Base-by-base conservation (phyloP, 2,329 filamentous ascomycete species). In the Aschersonia sp. region DNA sequence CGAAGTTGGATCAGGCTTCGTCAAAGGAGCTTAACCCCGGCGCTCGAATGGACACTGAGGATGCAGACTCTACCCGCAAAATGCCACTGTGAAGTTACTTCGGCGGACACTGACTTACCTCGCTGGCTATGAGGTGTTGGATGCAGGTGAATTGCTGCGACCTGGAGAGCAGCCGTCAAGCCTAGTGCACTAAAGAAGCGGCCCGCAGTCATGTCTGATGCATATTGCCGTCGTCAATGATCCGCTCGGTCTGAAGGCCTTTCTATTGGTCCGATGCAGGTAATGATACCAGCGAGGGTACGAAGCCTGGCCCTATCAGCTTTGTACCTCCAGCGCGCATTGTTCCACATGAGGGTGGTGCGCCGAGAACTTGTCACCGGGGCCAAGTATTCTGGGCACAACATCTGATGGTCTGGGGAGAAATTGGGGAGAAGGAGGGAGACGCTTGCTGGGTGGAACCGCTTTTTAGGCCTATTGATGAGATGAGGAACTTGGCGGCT, bases 401-500 rank as follows among this genome's bases (percentile, higher is more conserved):
- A 8, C 12, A 12, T 12, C 35, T 37, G 8, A 37, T 12, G 35
- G 35, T 37, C 35, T 37, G 12, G 35, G 35, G 12, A 37, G 8
- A 37, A 8, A 37, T 37, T 12, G 12, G 35, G 8, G 35, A 37
- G 35, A 37, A 37, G 35, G 35, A 12, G 35, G 12, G 8, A 12
- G 35, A 8, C 35, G 35, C 12, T 12, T 12, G 35, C 12, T 37
- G 8, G 35, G 8, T 37, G 35, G 46, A 30, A 8, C 44, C 22
- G 22, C n/a, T 45, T 37, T 48, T 29, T 5, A 39, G 14, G 22
- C 40, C 40, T 33, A 42, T 46, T 33, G 42, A n/a, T 43, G n/a
- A 47, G 46, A 50, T 47, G 46, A 50, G 22, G 40, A 50, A 32
- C 46, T 33, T 44, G 44, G 49, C 39, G 33, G 39, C 33, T 43